These are phyloP conservation scores for Apiospora aurea DNA, from an alignment of 2,329 filamentous ascomycete species.

Conservation along the genomic window DNA sequence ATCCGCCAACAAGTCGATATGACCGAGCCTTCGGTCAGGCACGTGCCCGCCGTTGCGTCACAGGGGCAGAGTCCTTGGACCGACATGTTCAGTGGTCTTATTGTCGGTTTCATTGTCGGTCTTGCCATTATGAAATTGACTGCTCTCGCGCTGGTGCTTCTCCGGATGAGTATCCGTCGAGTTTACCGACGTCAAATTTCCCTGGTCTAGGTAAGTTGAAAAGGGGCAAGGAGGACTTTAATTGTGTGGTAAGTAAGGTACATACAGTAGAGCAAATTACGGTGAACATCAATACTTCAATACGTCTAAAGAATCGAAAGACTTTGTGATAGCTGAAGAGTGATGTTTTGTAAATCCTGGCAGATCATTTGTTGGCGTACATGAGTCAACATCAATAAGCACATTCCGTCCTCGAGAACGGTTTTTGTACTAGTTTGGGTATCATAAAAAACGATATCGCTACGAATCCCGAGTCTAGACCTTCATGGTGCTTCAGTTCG, in stretches of 20 bases:
- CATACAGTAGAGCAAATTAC: neutral
- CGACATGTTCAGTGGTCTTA: neutral
- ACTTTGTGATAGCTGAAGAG: neutral
- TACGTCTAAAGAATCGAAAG: neutral
- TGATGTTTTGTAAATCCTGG: neutral
- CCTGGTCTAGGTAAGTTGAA: neutral
- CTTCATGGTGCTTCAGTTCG: too few relatives aligned
- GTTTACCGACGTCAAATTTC: neutral
- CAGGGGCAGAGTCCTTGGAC: neutral
- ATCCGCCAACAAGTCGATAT: constrained; percentile 12
- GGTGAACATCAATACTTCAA: too few relatives aligned
- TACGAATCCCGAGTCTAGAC: too few relatives aligned
- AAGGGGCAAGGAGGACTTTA: neutral
- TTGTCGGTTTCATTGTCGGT: neutral
- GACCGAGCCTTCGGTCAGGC: constrained; percentile 1
- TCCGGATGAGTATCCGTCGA: neutral
- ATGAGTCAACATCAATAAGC: too few relatives aligned
- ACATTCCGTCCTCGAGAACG: too few relatives aligned
- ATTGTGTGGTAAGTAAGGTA: neutral
- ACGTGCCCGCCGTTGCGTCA: neutral
- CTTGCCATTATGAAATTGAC: constrained; percentile 13
- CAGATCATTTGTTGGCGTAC: too few relatives aligned
- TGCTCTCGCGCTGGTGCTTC: constrained; percentile 2
- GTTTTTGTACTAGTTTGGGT: too few relatives aligned
- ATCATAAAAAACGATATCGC: too few relatives aligned